Base-by-base conservation (phyloP, 2,329 filamentous ascomycete genomes). In the Fusarium robinianum region DNA sequence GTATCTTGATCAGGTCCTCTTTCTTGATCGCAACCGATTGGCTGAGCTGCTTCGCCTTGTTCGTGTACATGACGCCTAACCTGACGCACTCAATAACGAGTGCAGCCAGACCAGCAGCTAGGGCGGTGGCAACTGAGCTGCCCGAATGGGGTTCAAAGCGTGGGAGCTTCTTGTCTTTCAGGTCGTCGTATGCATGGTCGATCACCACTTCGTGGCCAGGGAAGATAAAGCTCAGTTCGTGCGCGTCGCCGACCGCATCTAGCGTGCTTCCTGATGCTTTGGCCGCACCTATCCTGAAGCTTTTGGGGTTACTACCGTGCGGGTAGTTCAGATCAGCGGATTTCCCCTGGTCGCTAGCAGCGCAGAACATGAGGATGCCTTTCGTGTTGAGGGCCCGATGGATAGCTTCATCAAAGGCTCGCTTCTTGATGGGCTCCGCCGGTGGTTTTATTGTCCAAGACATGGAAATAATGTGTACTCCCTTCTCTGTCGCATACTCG, bases 281-380 rank as follows among this genome's bases (percentile, higher is more conserved):
- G 3, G 49, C 46, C 2, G 40, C 49, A 7, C 46, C 46, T 2
- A 51, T 50, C 8, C 46, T 33, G 25, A 49, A 49, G n/a, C 49
- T 46, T 3, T 9, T 17, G 6, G 8, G 14, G 8, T 45, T 46
- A 21, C 41, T 51, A 9, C 23, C 24, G 3, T 49, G 21, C 0
- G 36, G 46, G 6, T 51, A 51, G 9, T 40, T 46, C 1, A 35
- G 7, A 24, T 51, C 46, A 2, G 41, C 32, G 1, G 27, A 41
- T 10, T 49, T 45, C 1, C 48, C 40, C 8, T 49, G 41, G 15
- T 45, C 35, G 9, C 41, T 45, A n/a, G 35, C 41, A 4, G 41
- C 41, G 7, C 41, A 40, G 10, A 45, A 45, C 29, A 45, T 23
- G 11, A 45, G 35, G 3, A 45, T 29, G n/a, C 35, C 35, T 8